Base-by-base conservation (phyloP, 2,329 filamentous ascomycete species). In the Xylaria hypoxylon region DNA sequence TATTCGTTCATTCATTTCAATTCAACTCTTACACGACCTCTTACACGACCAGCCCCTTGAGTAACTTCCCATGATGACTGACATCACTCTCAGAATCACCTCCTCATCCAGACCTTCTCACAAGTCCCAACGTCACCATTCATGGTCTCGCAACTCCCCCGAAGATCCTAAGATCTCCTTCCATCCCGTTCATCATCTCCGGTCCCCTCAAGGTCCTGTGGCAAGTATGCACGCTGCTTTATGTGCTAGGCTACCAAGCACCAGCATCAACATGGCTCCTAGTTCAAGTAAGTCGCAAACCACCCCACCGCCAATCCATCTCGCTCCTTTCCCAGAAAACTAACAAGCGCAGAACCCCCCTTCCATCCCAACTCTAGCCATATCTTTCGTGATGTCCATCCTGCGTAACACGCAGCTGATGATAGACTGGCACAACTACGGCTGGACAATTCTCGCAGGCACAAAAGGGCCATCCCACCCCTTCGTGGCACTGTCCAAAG, bases 381-480 rank as follows among this genome's bases (percentile, higher is more conserved):
- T 97, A 42, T 91, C 93, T 17, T 84, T 90, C 24, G 68, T 94
- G 3, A 84, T 93, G 53, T 92, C 92, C 74, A 87, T 89, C 72
- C 78, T 97, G 57, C 90, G 96, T 56, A 90, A 92, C 72, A 97
- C 92, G 44, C 87, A 88, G 63, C 86, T 99, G 3, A 85, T 98
- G 67, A 92, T 98, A 62, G 96, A 99, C 82, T 99, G 96, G 96
- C 96, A 99, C 83, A 99, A 99, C 80, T 98, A 97, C 79, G 96
- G 95, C 72, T 97, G 95, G 85, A 95, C 93, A 8, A 97, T 99
- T 73, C 87, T 99, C 3, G 92, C 86, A 5, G 84, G 86, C 53
- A 87, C 85, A 55, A 80, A 83, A 26, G 84, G 87, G 45, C 70
- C 80, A 1, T 79, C 76, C 5, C 92, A 96, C 75, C 91, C 90